Evolutionary conservation across 352 stramenopile genomes (phyloP).

Genomic region (Globisporangium irregulare): DNA sequence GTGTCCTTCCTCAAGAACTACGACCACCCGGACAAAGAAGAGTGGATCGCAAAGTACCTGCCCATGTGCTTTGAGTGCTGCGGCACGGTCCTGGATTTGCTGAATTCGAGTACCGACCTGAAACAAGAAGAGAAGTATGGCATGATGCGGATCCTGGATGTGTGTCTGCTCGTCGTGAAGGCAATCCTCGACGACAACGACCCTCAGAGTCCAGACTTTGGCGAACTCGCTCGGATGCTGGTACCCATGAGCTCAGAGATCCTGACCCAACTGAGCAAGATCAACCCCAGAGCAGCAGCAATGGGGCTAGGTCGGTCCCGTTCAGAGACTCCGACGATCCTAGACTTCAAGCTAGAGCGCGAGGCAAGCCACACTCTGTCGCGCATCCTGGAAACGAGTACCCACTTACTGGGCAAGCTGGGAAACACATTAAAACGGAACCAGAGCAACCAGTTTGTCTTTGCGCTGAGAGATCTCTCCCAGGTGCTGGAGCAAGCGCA

Average conservation of each 20-base stretch:
- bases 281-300: constrained; percentile 17
- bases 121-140: constrained; percentile 23
- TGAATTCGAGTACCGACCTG: constrained; percentile 19
- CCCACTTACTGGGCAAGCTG: constrained; percentile 44
- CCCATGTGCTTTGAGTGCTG: constrained; percentile 67
- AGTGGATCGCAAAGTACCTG: constrained; percentile 60
- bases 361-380: background rate
- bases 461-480: constrained; percentile 48
- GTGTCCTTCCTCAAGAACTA: constrained; percentile 46
- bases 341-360: background rate
- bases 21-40: constrained; percentile 39
- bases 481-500: constrained; percentile 19
- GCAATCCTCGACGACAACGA: constrained; percentile 59
- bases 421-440: constrained; percentile 45
- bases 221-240: constrained; percentile 43
- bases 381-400: constrained; percentile 29
- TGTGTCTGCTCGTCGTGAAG: constrained; percentile 49
- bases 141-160: constrained; percentile 60
- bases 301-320: constrained; percentile 14
- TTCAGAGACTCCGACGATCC: background rate
- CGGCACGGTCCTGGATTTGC: constrained; percentile 54
- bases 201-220: constrained; percentile 23
- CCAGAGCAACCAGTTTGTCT: constrained; percentile 50
- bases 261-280: constrained; percentile 39
- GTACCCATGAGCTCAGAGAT: constrained; percentile 55